Base-by-base conservation (phyloP, 352 stramenopile genomes). In the Peronospora destructor region DNA sequence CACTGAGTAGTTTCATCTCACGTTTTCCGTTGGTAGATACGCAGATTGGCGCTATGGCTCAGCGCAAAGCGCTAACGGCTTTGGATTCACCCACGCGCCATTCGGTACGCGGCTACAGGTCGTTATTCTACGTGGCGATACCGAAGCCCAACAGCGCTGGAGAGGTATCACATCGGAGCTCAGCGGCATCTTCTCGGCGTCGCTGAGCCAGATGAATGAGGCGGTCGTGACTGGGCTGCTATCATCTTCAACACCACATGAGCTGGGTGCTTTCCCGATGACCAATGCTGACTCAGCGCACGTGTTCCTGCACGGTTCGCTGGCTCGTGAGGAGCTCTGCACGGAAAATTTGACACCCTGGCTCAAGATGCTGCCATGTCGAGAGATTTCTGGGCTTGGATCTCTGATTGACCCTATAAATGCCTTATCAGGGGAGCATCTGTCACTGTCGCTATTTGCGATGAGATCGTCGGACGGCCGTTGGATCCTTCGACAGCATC, bases 261-360 rank as follows among this genome's bases (percentile, higher is more conserved):
- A 62, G 10, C 8, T 63, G 0, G 47, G 57, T 10, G 52, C 56
- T 4, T 56, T 60, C 42, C 25, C 53, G 0, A 33, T n/a, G 14
- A 51, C 37, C 9, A 42, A 39, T 7, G 7, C n/a, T 4, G 36
- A 64, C 35, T 41, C 60, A 1, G 26, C n/a, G 4, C 45, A 53
- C 12, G 21, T 55, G 12, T 80, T 85, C 21, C 45, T 85, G 13
- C 71, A 91, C 46, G 84, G 71, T n/a, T 67, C 69, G 38, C 62
- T 95, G 14, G 64, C 80, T 5, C 72, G 82, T 5, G 85, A 95
- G 53, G 80, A 91, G 60, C 65, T 91, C 14, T 95, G 85, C 48
- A 93, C 85, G 0, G 85, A 95, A 57, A 95, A 95, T 49, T 66
- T 95, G 29, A 87, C 81, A 38, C 82, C 85, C 17, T 93, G 80